Conservation (phyloP, 345 rosid genomes). For the Excoecaria agallocha region DNA sequence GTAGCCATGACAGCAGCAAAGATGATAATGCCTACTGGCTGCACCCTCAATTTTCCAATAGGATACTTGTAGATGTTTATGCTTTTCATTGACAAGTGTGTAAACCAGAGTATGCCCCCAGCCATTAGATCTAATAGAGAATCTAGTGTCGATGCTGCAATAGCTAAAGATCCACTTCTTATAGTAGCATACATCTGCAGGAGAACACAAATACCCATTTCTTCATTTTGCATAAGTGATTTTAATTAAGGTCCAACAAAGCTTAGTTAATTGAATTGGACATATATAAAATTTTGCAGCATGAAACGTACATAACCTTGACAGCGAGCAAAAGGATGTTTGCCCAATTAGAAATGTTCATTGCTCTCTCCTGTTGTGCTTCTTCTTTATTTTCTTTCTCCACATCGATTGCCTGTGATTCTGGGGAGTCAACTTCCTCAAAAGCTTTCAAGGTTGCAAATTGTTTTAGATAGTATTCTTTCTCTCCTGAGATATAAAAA, state of each 20-base stretch:
- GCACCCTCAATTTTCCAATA: constrained; percentile 89
- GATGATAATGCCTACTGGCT: constrained; percentile 84
- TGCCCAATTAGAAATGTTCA: constrained; percentile 76
- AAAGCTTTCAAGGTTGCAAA: constrained; percentile 35
- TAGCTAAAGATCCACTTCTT: constrained; percentile 84
- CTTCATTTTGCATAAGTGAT: too few species aligned
- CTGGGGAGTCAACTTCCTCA: constrained; percentile 57
- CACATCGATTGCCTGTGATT: constrained; percentile 22
- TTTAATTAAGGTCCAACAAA: too few species aligned
- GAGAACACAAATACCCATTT: background rate
- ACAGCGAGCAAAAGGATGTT: constrained; percentile 62
- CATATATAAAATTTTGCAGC: background rate
- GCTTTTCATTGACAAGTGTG: constrained; percentile 82
- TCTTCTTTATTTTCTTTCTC: constrained; percentile 42
- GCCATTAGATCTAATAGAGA: constrained; percentile 94
- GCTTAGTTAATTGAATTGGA: too few species aligned
- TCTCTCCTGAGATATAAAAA: constrained; percentile 27
- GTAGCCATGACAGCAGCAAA: constrained; percentile 95
- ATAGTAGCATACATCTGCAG: constrained; percentile 77
- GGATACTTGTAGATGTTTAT: constrained; percentile 83
- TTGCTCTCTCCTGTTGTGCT: constrained; percentile 61
- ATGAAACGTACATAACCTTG: constrained; percentile 43
- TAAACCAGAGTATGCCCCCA: constrained; percentile 91
- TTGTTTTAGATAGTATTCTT: constrained; percentile 39
- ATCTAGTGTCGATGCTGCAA: constrained; percentile 93